Percentiles rank a stretch among this genome's conserved stretches.
Evolutionary conservation across 495 filamentous ascomycete species (phyloP).

Genomic region (Trypethelium eluteriae): DNA sequence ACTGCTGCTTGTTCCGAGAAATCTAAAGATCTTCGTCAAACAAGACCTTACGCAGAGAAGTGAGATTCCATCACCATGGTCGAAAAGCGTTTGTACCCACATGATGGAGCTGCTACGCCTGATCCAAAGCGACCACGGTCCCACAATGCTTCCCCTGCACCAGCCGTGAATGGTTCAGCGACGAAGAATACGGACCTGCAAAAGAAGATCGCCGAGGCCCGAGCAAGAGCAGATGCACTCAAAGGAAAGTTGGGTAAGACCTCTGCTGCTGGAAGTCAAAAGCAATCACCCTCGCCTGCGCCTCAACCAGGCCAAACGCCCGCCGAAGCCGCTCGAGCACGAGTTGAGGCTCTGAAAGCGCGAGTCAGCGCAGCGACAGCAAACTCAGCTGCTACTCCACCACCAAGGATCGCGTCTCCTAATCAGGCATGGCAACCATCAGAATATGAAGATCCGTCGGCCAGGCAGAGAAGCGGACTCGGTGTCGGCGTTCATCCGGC

Average conservation of each 20-base stretch:
- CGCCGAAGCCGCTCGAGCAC: constrained; percentile 22
- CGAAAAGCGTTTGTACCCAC: constrained; percentile 55
- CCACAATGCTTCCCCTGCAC: constrained; percentile 51
- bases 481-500: constrained; percentile 88
- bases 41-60: not conserved
- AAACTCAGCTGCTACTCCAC: constrained; percentile 43
- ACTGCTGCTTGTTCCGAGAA: too few species aligned
- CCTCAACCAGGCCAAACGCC: constrained; percentile 11
- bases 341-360: constrained; percentile 19
- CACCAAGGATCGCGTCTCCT: constrained; percentile 35
- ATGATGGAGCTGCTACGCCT: constrained; percentile 45
- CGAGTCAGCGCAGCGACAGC: constrained; percentile 62
- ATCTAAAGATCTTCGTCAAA: too few species aligned
- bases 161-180: constrained; percentile 35
- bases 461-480: constrained; percentile 62
- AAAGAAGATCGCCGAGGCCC: constrained; percentile 56
- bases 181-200: constrained; percentile 47
- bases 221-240: constrained; percentile 52
- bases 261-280: constrained; percentile 36
- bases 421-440: constrained; percentile 39
- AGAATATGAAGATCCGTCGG: constrained; percentile 42
- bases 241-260: constrained; percentile 43
- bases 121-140: constrained; percentile 52
- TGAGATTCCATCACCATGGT: constrained; percentile 38
- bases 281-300: constrained; percentile 35